A percentile compares a stretch with the other conserved stretches of the same genome.
Evolutionary conservation across 2,329 filamentous ascomycete species (phyloP).

Genomic region (Paramyrothecium sp.): DNA sequence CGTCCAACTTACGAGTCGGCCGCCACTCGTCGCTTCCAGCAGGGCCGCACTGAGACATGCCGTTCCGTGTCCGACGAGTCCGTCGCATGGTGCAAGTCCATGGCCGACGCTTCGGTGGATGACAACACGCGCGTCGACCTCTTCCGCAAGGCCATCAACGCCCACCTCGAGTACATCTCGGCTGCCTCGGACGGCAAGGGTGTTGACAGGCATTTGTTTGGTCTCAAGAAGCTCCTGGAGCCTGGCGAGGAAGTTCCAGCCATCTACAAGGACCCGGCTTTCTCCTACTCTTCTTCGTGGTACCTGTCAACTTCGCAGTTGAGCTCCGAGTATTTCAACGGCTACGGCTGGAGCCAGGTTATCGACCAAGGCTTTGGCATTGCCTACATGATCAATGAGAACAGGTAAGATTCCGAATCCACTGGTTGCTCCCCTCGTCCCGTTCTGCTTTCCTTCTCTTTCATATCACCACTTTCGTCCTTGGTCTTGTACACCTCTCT

Average conservation of each 20-base stretch:
- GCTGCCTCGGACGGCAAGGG: conserved; percentile 90
- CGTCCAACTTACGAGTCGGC: conserved; percentile 97
- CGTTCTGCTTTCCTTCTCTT: not conserved
- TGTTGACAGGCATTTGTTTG: conserved; percentile 95
- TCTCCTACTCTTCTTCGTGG: conserved; percentile 81
- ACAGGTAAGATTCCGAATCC: conserved; percentile 59
- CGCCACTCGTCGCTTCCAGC: conserved; percentile 90
- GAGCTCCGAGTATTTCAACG: conserved; percentile 96
- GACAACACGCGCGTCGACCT: conserved; percentile 67
- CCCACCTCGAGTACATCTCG: conserved; percentile 86
- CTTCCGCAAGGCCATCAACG: conserved; percentile 78
- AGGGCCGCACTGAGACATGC: conserved; percentile 94
- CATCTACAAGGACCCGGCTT: conserved; percentile 86
- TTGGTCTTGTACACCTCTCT: no score
- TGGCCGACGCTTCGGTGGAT: conserved; percentile 66
- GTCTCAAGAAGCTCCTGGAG: conserved; percentile 85
- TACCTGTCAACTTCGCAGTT: conserved; percentile 86
- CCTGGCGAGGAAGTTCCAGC: conserved; percentile 78
- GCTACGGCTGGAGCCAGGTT: conserved; percentile 98
- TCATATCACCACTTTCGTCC: not conserved
- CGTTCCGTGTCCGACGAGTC: conserved; percentile 88
- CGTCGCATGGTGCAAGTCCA: conserved; percentile 85
- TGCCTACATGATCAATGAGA: conserved; percentile 99
- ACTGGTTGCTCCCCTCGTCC: not conserved
- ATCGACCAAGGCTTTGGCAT: conserved; percentile 95